Evolutionary conservation across 2,329 filamentous ascomycete genomes (phyloP), one percentile per base, ranked within the genome.

Genomic region (Botrytis medusae): DNA sequence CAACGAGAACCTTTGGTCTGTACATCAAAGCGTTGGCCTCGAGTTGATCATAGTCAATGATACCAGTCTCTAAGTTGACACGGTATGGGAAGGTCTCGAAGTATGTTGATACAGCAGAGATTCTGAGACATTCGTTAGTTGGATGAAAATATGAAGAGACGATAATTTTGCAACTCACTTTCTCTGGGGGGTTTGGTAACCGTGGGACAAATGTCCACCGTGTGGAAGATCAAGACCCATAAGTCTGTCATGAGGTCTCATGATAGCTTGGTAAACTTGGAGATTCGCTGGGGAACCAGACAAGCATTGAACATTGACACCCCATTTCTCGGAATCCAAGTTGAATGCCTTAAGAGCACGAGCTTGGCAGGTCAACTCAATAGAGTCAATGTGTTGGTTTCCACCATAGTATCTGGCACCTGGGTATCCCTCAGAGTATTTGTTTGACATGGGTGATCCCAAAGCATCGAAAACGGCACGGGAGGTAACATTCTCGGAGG

Each of bases 11-110:
- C 88, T 98, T 98, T 79, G 96, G 96, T 78, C 96, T 92, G 89
- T 95, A 99, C 80, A 99, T 89, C 77, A 92, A 86, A 74, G 95
- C 95, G 81, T 96, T 91, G 86, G 97, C 93, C 85, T 96, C 92
- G 76, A 99, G 91, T 80, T 89, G 90, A 80, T 97, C 94, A 84
- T 99, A 99, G 85, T 99, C 96, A 81, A 99, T 99, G 84, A 98
- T 91, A 79, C 96, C 96, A 46, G 96, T 98, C 81, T 93, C 89
- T 79, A 93, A 88, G 83, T 96, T 87, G 76, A 98, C 92, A 75
- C 94, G 91, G 88, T 99, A 99, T 72, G 96, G 96, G 85, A 99
- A 92, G 74, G 96, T 99, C 88, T 99, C 95, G 82, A 98, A 99
- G 89, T 99, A 99, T 81, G 95, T 98, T 57, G 95, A 98, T 79